Evolutionary conservation across 768 basidiomycete genomes (phyloP), one percentile per base, ranked within the genome.

Genomic region (Termitomyces heimii): DNA sequence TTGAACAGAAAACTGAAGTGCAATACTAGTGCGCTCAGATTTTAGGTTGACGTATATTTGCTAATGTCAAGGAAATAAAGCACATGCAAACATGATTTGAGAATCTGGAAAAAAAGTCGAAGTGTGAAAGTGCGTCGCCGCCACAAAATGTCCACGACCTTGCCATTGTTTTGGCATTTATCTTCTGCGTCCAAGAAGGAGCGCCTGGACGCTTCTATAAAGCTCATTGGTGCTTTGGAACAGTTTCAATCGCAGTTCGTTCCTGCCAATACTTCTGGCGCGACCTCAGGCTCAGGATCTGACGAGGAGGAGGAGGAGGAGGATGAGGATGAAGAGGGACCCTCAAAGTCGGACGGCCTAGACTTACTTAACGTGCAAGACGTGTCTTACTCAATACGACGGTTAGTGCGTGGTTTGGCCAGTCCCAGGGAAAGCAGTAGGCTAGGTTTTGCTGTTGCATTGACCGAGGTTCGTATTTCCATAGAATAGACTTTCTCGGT

Each of bases 351-450:
- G 4, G 80, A 85, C 61, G 76, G 73, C 42, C 66, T 91, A 55
- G 87, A 92, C 63, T 67, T 68, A 9, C 67, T 86, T 48, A 95
- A 96, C 71, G 88, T 92, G 4, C 89, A 87, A 60, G 96, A 99
- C 75, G 92, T 97, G 1, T 82, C 90, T 6, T 99, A 99, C 68
- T 91, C 95, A 5, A 85, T 98, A 65, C 83, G 91, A 51, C 71
- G 96, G 16, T 80, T 99, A 35, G 75, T 96, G 18, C 80, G 94
- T 42, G 96, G 96, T 13, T 77, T 99, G 31, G 92, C 90, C 0
- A 95, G 92, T 69, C 89, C 94, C 1, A 78, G 94, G 64, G 95
- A 99, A 69, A 92, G 92, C 69, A 96, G 94, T 70, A 75, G 96
- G 62, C 75, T 98, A 37, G 96, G 96, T 18, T 99, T 98, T 68